A percentile compares a stretch with the other conserved stretches of the same genome.
phyloP scores from a whole-genome alignment of 208 protist species.

The Herpetomonas muscarum region DNA sequence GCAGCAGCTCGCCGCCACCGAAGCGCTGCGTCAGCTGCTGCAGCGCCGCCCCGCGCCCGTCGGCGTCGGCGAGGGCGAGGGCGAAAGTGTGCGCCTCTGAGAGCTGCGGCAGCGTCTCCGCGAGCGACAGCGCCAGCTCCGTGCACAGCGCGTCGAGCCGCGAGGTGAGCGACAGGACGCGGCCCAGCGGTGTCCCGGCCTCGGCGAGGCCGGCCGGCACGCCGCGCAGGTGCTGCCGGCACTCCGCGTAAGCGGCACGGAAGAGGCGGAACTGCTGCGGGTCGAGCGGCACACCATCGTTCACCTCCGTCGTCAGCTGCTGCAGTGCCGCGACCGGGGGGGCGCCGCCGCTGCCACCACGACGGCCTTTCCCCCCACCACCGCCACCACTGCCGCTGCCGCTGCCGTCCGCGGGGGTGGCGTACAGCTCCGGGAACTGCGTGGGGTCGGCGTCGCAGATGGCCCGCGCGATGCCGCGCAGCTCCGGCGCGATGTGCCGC shows the following conservation, averaged over 20 bases:
- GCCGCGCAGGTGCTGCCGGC: constrained; percentile 60
- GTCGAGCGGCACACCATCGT: constrained; percentile 41
- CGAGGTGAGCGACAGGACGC: constrained; percentile 52
- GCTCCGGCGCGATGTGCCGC: constrained; percentile 45
- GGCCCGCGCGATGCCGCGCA: constrained; percentile 63
- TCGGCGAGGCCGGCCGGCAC: constrained; percentile 38
- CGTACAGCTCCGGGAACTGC: constrained; percentile 59
- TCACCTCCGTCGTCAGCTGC: constrained; percentile 51
- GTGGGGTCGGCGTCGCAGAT: constrained; percentile 44
- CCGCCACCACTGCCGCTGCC: background rate
- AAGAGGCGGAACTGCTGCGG: constrained; percentile 58
- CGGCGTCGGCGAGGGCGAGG: constrained; percentile 29
- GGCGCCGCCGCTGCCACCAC: constrained; percentile 6
- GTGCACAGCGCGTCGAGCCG: constrained; percentile 63
- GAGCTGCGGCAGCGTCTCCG: constrained; percentile 46
- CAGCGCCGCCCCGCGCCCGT: too few relatives aligned
- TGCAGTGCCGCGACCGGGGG: constrained; percentile 38
- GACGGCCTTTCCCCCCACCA: too few relatives aligned
- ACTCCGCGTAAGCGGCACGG: constrained; percentile 47
- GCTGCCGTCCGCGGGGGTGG: too few relatives aligned
- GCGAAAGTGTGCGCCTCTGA: constrained; percentile 59
- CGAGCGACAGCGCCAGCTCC: constrained; percentile 40
- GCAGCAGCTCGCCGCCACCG: background rate
- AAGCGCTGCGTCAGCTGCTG: background rate
- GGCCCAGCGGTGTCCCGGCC: constrained; percentile 31